Percentiles rank a stretch among this genome's conserved stretches.
Conservation (phyloP, 805 yeast species). For the Barnettozyma botsteinii region DNA sequence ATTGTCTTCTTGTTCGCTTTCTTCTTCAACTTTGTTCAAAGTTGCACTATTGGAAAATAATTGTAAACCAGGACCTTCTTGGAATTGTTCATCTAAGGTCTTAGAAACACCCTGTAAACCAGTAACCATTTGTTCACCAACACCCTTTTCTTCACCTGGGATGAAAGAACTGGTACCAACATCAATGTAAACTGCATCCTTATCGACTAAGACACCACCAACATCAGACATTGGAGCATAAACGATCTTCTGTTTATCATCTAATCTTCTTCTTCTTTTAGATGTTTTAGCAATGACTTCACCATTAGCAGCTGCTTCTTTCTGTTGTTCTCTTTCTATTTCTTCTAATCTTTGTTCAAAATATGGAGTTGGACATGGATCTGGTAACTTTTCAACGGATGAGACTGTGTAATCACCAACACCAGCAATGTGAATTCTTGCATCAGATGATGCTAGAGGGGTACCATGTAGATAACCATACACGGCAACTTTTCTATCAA, state of each 20-base stretch:
- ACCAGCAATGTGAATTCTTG: constrained; percentile 90
- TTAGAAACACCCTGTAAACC: constrained; percentile 66
- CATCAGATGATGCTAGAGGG: constrained; percentile 60
- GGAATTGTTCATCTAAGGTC: constrained; percentile 50
- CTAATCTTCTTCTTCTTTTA: constrained; percentile 84
- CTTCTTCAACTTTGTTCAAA: constrained; percentile 38
- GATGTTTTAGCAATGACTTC: constrained; percentile 52
- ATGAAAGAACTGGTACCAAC: constrained; percentile 48
- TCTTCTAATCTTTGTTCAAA: constrained; percentile 84
- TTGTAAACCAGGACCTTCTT: constrained; percentile 64
- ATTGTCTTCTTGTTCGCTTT: constrained; percentile 32
- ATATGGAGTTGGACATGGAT: constrained; percentile 98
- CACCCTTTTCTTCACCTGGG: constrained; percentile 63
- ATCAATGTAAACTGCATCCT: constrained; percentile 93
- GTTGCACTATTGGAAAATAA: constrained; percentile 62
- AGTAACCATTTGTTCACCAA: constrained; percentile 84
- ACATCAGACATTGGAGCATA: constrained; percentile 99
- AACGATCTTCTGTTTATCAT: constrained; percentile 87
- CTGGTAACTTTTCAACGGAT: constrained; percentile 84
- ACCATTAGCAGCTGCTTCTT: constrained; percentile 58
- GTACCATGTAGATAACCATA: constrained; percentile 97
- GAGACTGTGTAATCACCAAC: constrained; percentile 82
- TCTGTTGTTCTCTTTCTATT: constrained; percentile 64
- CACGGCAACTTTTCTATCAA: constrained; percentile 83
- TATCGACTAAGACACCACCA: constrained; percentile 96